Conservation (phyloP, 1,139 yeast species). For the Schizosaccharomyces versatilis region DNA sequence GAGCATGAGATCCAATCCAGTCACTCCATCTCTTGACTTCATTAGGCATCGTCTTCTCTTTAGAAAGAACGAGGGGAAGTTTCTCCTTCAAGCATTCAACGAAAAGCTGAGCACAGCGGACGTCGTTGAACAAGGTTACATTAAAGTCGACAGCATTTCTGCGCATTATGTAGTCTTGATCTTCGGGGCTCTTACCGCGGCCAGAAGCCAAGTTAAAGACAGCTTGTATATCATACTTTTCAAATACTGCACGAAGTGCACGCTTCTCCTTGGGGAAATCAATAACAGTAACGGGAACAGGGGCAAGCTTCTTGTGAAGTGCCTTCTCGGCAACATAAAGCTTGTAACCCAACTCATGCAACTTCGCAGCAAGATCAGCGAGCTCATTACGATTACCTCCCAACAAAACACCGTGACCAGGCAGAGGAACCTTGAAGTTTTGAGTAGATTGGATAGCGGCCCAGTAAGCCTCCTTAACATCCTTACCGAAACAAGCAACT, state of each 20-base stretch:
- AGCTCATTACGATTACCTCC: constrained; percentile 79
- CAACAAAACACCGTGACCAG: constrained; percentile 70
- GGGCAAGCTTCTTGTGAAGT: constrained; percentile 44
- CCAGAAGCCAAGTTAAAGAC: constrained; percentile 82
- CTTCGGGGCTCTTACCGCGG: constrained; percentile 64
- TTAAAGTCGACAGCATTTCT: constrained; percentile 97
- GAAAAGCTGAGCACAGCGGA: constrained; percentile 71
- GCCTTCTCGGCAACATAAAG: constrained; percentile 53
- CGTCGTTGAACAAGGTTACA: constrained; percentile 87
- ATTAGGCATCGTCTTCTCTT: constrained; percentile 33
- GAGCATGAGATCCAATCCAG: constrained; percentile 79
- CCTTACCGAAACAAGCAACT: constrained; percentile 89
- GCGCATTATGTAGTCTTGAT: constrained; percentile 91
- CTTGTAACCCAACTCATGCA: constrained; percentile 59
- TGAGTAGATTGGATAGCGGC: constrained; percentile 72
- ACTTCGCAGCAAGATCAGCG: constrained; percentile 46
- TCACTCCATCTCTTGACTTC: constrained; percentile 95
- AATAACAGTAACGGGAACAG: constrained; percentile 33
- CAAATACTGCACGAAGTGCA: constrained; percentile 80
- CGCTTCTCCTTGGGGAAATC: constrained; percentile 89
- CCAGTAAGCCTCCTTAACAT: constrained; percentile 91
- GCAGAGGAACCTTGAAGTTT: constrained; percentile 72
- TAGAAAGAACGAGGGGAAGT: constrained; percentile 31
- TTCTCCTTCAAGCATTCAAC: constrained; percentile 63
- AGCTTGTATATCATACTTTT: constrained; percentile 55